Base-by-base conservation (phyloP, 2,329 filamentous ascomycete genomes). In the Hypoxylon rubiginosum region DNA sequence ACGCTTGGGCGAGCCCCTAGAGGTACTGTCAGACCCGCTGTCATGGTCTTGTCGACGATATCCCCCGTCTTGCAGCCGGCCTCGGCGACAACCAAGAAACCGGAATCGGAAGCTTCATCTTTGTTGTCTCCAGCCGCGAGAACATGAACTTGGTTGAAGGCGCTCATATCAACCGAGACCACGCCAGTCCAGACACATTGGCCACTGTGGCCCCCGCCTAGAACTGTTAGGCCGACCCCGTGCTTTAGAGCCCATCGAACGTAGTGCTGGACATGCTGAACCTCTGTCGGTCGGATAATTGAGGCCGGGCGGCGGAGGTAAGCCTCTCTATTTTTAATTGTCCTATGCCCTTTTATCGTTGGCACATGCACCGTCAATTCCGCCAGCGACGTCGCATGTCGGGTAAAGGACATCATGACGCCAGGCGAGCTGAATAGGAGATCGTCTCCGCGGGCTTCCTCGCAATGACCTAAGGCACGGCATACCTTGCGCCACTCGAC, bases 1-100 rank as follows among this genome's bases (percentile, higher is more conserved):
- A 91, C 87, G 68, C 87, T 90, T 67, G 88, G 88, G 5, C 88
- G 85, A 26, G 86, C 74, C 2, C 88, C 89, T 2, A 91, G 74
- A 0, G 88, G 88, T 1, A 91, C 83, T 59, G 84, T 86, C 57
- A 90, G 0, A 1, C 83, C 85, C 0, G 68, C 78, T 1, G 62
- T 76, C 79, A 84, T 83, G 39, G 84, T 71, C 55, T 80, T 78
- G 19, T 72, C 69, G 68, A 90, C 70, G 64, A 91, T 85, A 52
- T 88, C 83, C 0, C 80, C 85, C 0, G 83, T 82, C 48, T 79
- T 89, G 74, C 86, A 89, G 53, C 88, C 88, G n/a, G 82, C 79
- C 45, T 76, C 86, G 11, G 77, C 87, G 26, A 90, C 75, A 24
- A 88, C 75, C 41, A 88, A 75, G 4, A 77, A 50, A 63, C 34